Conservation (phyloP, 768 basidiomycete species). For the Gyrodon lividus region DNA sequence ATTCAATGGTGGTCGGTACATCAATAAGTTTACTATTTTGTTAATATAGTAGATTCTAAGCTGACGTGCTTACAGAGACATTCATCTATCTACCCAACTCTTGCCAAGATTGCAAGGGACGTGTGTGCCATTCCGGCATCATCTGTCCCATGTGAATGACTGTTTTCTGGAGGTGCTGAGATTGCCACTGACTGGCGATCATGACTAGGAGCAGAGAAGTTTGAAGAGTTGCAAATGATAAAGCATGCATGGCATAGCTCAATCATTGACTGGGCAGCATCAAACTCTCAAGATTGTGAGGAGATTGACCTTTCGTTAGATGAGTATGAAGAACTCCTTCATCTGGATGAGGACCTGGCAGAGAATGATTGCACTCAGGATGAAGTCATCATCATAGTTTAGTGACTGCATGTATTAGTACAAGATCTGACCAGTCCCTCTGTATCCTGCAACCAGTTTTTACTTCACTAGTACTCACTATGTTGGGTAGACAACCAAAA, state of each 20-base stretch:
- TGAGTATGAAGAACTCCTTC: not conserved
- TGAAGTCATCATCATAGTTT: not conserved
- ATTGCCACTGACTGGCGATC: not conserved
- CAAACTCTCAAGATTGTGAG: constrained; percentile 3
- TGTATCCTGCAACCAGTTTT: no score
- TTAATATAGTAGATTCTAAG: not conserved
- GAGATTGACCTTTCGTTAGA: constrained; percentile 1
- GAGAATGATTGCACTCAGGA: not conserved
- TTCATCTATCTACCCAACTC: not conserved
- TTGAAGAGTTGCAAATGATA: constrained; percentile 11
- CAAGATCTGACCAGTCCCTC: no score
- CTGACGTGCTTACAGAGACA: not conserved
- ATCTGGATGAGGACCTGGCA: not conserved
- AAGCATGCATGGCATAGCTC: constrained; percentile 8
- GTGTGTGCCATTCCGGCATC: constrained; percentile 5
- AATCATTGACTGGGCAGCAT: not conserved
- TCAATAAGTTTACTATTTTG: not conserved
- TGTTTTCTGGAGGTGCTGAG: constrained; percentile 13
- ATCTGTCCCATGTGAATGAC: constrained; percentile 7
- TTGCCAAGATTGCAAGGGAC: not conserved
- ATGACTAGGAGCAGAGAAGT: not conserved
- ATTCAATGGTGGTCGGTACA: constrained; percentile 16
- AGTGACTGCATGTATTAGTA: no score
- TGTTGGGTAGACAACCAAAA: no score
- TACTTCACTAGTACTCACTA: no score